Evolutionary conservation across 352 stramenopile genomes (phyloP), one percentile per base, ranked within the genome.

Genomic region (Pythium myriotylum): DNA sequence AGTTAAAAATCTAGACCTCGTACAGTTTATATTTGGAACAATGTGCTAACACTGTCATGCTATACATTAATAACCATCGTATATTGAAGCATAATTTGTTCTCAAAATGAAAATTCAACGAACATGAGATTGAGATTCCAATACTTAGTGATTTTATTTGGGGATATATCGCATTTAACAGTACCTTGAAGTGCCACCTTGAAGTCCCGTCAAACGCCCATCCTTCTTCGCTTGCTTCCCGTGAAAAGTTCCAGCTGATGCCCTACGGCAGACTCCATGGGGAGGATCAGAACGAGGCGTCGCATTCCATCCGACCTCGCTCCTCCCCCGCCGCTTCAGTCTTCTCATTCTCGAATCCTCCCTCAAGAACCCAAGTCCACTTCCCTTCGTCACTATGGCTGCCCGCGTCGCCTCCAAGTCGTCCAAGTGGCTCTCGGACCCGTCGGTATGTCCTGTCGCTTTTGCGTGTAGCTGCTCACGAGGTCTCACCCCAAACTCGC

Each of bases 301-400:
- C 13, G 26, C 48, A 29, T 52, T 57, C 47, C 22, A 46, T 52
- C 29, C 29, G 29, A 35, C 29, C 29, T 35, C 29, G 29, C 29
- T 47, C 19, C 41, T n/a, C 35, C 20, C 47, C 19, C 24, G 20
- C n/a, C 57, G 43, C 17, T 54, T 51, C 40, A 54, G n/a, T 20
- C 43, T 51, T 27, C 47, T 73, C 65, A 77, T 59, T 79, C 62
- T 54, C n/a, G 48, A 75, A 74, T 54, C 55, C 12, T 42, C 60
- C 29, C 10, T 43, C 62, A n/a, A 23, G 22, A 29, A 17, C 26
- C 9, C 50, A 57, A 48, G 13, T 13, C 13, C 54, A 5, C 20
- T 20, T 51, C 42, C 33, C 27, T 20, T 33, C 4, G 9, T 19
- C 45, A 65, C 41, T 35, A 66, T 66, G 59, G 59, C 59, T 16